Percentiles rank a stretch among this genome's conserved stretches.
These are phyloP conservation scores for Hypsizygus marmoreus DNA, from an alignment of 768 basidiomycete genomes.

Conservation along the genomic window DNA sequence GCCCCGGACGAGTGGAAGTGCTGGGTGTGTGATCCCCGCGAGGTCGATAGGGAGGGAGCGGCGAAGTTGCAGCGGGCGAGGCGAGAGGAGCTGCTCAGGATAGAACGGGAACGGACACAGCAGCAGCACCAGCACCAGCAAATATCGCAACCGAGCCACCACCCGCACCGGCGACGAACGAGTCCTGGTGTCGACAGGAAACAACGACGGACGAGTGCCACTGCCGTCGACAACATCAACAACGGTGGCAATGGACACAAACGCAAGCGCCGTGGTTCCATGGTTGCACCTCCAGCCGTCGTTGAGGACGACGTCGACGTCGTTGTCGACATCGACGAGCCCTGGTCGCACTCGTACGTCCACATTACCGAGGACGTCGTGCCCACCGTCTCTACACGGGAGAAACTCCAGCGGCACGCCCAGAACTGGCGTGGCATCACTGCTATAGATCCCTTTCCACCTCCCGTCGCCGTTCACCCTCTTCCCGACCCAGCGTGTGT, in stretches of 20 bases:
- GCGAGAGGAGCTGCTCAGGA: slow-evolving; percentile 31
- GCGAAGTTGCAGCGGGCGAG: slow-evolving; percentile 45
- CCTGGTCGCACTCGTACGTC: slow-evolving; percentile 46
- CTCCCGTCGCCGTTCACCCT: slow-evolving; percentile 16
- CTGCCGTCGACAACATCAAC: slow-evolving; percentile 40
- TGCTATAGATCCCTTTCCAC: slow-evolving; percentile 37
- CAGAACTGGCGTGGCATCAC: slow-evolving; percentile 68
- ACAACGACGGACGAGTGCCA: slow-evolving; percentile 35
- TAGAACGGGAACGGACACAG: slow-evolving; percentile 24
- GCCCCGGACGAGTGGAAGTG: slow-evolving; percentile 81
- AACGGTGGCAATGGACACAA: slow-evolving; percentile 12
- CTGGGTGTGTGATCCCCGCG: slow-evolving; percentile 61
- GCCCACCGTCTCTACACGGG: slow-evolving; percentile 42
- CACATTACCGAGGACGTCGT: slow-evolving; percentile 49
- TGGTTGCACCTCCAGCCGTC: slow-evolving; percentile 16
- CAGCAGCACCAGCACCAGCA: slow-evolving; percentile 22
- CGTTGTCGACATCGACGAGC: slow-evolving; percentile 51
- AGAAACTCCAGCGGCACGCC: slow-evolving; percentile 58
- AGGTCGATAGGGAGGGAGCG: slow-evolving; percentile 51
- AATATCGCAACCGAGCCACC: slow-evolving; percentile 14
- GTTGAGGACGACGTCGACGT: slow-evolving; percentile 40
- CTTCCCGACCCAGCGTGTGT: slow-evolving; percentile 39
- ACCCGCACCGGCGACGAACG: slow-evolving; percentile 39
- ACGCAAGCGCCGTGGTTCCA: slow-evolving; percentile 24
- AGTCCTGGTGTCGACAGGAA: slow-evolving; percentile 30